phyloP scores from a whole-genome alignment of 1,284 basidiomycete species.

The Boletus mariae region DNA sequence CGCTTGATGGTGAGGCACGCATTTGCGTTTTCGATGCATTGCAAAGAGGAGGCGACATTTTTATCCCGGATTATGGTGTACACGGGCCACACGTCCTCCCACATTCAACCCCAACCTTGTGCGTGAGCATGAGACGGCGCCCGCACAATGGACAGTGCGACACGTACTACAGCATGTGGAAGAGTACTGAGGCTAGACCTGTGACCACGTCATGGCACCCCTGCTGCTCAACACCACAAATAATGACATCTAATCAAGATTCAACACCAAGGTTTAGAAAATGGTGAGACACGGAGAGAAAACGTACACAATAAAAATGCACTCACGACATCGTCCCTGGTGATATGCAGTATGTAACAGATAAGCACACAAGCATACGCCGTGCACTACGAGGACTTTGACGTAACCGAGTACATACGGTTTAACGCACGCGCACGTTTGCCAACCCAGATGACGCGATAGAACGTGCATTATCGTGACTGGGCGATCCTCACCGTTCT shows the following conservation, averaged over 20 bases:
- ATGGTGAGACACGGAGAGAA: background rate
- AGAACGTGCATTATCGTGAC: constrained; percentile 6
- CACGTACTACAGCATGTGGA: background rate
- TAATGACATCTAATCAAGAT: background rate
- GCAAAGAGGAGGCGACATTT: no score
- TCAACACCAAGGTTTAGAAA: background rate
- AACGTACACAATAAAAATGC: background rate
- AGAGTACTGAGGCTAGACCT: background rate
- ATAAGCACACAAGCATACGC: background rate
- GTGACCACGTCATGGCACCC: background rate
- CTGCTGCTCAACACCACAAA: background rate
- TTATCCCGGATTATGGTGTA: no score
- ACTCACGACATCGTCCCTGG: background rate
- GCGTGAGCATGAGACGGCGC: background rate
- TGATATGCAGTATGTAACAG: background rate
- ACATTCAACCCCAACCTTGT: background rate
- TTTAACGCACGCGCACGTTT: background rate
- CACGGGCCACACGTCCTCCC: background rate
- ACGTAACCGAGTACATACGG: background rate
- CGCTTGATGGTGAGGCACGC: background rate
- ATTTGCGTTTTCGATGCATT: background rate
- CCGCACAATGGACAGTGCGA: background rate
- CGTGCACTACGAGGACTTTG: background rate
- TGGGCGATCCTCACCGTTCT: background rate
- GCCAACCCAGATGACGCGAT: background rate